Base-by-base conservation (phyloP, 768 basidiomycete species). In the Paxillus involutus region DNA sequence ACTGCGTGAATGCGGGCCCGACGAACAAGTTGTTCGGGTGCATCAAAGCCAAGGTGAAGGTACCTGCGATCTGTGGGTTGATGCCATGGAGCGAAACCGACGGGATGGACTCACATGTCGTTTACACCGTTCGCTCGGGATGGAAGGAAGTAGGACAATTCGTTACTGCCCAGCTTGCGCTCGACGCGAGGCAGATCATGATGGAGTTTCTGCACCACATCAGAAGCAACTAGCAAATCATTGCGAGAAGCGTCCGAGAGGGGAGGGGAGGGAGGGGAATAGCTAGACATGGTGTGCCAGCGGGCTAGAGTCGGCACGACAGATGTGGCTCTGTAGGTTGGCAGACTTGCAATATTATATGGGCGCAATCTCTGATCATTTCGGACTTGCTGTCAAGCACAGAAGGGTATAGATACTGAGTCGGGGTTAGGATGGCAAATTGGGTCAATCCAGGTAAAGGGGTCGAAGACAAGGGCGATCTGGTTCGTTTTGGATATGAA, bases 91-190 rank as follows among this genome's bases (percentile, higher is more conserved):
- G 32, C 35, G 30, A 32, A 43, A 59, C 26, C 35, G 54, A 30
- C 26, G 40, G 44, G 7, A 16, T 35, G 65, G 82, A 56, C 52
- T 6, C 62, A 91, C 91, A 94, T 93, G 66, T 94, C 91, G 61
- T 94, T 94, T 33, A 93, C 91, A 5, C 89, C 89, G 49, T 75
- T 81, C 43, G 84, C 85, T n/a, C 91, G 77, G 3, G 85, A 84
- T 3, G 89, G 91, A 10, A 93, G 76, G 66, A 81, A 93, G 70
- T 92, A 94, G 1, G 88, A 89, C 8, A 80, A 68, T 70, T 94
- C 91, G 21, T 83, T 90, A 53, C 89, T 83, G 5, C 89, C 89
- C 46, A 94, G 72, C 52, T 65, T 75, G 24, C 88, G 80, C 63
- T 86, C 80, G 51, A 53, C 44, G 6, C 26, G 10, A 33, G 29